phyloP scores from a whole-genome alignment of 2,329 filamentous ascomycete genomes.

The Paraconiothyrium brasiliense region DNA sequence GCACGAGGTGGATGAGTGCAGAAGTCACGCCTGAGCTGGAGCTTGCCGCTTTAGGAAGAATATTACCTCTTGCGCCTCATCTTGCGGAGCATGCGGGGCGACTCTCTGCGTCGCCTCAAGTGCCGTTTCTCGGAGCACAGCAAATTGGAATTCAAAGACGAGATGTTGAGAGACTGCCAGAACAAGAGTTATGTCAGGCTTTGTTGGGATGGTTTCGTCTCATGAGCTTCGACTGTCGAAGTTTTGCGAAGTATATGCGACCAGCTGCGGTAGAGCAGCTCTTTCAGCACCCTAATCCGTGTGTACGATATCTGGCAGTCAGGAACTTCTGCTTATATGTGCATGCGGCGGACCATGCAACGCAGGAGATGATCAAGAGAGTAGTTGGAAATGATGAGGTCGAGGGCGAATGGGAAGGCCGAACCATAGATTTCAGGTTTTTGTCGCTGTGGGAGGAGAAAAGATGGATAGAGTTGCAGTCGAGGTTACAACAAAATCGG shows the following conservation, averaged over 20 bases:
- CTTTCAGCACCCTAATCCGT: slow-evolving; percentile 66
- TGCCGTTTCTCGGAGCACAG: slow-evolving; percentile 34
- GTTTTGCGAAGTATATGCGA: slow-evolving; percentile 72
- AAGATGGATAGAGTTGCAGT: slow-evolving; percentile 53
- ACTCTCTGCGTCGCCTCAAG: slow-evolving; percentile 45
- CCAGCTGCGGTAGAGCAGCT: slow-evolving; percentile 74
- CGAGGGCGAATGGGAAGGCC: slow-evolving; percentile 77
- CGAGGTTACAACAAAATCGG: slow-evolving; percentile 19
- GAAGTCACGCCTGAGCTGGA: slow-evolving; percentile 46
- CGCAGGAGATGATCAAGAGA: slow-evolving; percentile 74
- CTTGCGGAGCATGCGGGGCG: slow-evolving; percentile 76
- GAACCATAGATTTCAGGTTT: slow-evolving; percentile 80
- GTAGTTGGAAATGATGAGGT: slow-evolving; percentile 72
- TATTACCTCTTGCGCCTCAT: slow-evolving; percentile 84
- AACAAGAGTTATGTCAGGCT: slow-evolving; percentile 49
- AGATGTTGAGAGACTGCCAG: not conserved
- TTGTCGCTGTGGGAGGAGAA: slow-evolving; percentile 71
- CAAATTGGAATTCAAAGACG: slow-evolving; percentile 13
- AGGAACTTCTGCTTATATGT: slow-evolving; percentile 82
- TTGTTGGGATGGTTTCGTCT: slow-evolving; percentile 81
- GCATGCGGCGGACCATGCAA: slow-evolving; percentile 79
- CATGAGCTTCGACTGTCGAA: slow-evolving; percentile 75
- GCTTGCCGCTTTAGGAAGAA: slow-evolving; percentile 78
- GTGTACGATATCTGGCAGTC: slow-evolving; percentile 82
- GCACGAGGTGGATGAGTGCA: slow-evolving; percentile 76